Conservation (phyloP, 768 basidiomycete genomes). For the Dioszegia aurantiaca region DNA sequence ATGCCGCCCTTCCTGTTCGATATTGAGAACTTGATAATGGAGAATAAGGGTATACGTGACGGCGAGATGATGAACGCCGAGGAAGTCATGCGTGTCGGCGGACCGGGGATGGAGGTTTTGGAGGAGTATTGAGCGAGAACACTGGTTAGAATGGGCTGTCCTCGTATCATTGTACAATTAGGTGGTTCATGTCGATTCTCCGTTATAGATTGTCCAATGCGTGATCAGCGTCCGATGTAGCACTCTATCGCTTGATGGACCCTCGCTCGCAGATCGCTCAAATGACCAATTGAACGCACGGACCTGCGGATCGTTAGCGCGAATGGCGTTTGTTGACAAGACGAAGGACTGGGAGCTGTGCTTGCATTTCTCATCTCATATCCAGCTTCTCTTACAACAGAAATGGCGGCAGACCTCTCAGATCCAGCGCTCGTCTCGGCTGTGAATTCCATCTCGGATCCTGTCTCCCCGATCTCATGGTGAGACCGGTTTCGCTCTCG, state of each 20-base stretch:
- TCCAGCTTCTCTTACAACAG: background rate
- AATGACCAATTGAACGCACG: too few relatives aligned
- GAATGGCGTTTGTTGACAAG: background rate
- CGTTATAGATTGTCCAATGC: too few relatives aligned
- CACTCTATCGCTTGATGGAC: too few relatives aligned
- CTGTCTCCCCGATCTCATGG: conserved; percentile 28
- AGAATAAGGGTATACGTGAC: background rate
- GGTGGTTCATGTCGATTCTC: too few relatives aligned
- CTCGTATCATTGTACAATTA: too few relatives aligned
- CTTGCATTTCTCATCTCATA: background rate
- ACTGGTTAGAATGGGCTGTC: too few relatives aligned
- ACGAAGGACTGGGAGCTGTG: too few relatives aligned
- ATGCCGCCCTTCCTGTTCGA: background rate
- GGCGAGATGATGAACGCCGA: background rate
- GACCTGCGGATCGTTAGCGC: too few relatives aligned
- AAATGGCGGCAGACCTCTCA: conserved; percentile 36
- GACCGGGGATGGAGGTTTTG: conserved; percentile 3
- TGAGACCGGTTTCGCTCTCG: too few relatives aligned
- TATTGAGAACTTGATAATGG: too few relatives aligned
- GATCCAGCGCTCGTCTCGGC: conserved; percentile 27
- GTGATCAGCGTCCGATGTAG: too few relatives aligned
- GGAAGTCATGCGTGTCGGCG: background rate
- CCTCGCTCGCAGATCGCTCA: too few relatives aligned
- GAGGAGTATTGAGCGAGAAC: background rate
- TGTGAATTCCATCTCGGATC: conserved; percentile 15